Percentiles rank a stretch among this genome's conserved stretches.
phyloP scores from a whole-genome alignment of 192 early-diverging fungal species.

The Rhizophagus prolifer region DNA sequence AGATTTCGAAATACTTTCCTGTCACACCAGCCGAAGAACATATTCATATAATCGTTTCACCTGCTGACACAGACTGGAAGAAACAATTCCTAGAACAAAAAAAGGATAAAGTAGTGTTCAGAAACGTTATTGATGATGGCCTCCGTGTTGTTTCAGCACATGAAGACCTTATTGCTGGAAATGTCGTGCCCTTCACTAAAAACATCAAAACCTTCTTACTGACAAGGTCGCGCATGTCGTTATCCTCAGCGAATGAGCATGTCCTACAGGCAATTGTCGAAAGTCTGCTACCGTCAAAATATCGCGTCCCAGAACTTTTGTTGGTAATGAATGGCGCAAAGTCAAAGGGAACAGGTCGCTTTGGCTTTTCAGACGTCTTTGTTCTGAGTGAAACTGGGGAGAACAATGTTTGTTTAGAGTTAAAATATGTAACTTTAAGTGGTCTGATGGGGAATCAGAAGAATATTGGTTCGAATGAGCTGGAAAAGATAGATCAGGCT shows the following conservation, averaged over 20 bases:
- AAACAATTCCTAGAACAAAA: neutral
- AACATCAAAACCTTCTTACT: constrained; percentile 25
- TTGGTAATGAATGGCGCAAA: constrained; percentile 38
- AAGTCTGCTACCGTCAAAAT: constrained; percentile 25
- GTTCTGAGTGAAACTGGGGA: too few relatives aligned
- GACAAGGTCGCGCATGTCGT: constrained; percentile 31
- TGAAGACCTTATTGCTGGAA: neutral
- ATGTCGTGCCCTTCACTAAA: neutral
- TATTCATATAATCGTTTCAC: too few relatives aligned
- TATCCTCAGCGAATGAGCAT: constrained; percentile 31
- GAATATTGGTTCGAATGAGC: neutral
- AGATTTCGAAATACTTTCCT: too few relatives aligned
- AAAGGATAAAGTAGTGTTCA: too few relatives aligned
- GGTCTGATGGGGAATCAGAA: neutral
- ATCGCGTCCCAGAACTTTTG: constrained; percentile 36
- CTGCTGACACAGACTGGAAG: neutral
- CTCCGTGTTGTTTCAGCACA: neutral
- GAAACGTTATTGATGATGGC: neutral
- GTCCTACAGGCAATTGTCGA: constrained; percentile 38
- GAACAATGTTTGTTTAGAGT: constrained; percentile 13
- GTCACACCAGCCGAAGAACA: too few relatives aligned
- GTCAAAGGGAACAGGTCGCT: constrained; percentile 31
- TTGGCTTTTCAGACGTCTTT: constrained; percentile 35
- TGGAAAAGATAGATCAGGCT: neutral
- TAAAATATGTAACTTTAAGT: constrained; percentile 11